These are phyloP conservation scores for Blastobotrys attinorum DNA, from an alignment of 805 yeast species.

Conservation along the genomic window DNA sequence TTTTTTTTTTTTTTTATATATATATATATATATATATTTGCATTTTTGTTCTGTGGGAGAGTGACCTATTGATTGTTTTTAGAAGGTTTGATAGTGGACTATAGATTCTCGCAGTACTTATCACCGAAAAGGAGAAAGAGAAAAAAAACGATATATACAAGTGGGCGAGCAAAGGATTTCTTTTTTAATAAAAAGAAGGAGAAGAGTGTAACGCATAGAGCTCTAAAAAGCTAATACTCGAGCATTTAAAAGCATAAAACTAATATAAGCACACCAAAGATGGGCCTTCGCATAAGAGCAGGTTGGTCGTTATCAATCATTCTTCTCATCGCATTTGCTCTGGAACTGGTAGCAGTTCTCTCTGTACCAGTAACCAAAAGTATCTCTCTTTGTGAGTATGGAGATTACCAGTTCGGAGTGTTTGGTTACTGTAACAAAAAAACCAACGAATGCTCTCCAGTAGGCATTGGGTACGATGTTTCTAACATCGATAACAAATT, in stretches of 20 bases:
- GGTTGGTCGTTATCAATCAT: slow-evolving; percentile 33
- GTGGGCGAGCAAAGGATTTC: too few relatives aligned
- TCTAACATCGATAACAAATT: slow-evolving; percentile 33
- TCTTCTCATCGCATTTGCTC: slow-evolving; percentile 43
- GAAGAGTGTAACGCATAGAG: too few relatives aligned
- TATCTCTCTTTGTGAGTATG: slow-evolving; percentile 43
- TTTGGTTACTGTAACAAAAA: slow-evolving; percentile 51
- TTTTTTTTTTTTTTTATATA: too few relatives aligned
- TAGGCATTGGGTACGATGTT: slow-evolving; percentile 38
- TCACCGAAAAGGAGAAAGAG: too few relatives aligned
- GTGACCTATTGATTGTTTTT: too few relatives aligned
- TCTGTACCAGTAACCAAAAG: slow-evolving; percentile 50
- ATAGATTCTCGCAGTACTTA: too few relatives aligned
- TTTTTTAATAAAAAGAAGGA: too few relatives aligned
- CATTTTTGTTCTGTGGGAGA: too few relatives aligned
- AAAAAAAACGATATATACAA: too few relatives aligned
- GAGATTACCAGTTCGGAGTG: slow-evolving; percentile 53
- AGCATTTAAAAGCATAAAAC: not conserved
- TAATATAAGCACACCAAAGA: slow-evolving; percentile 1
- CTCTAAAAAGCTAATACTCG: too few relatives aligned
- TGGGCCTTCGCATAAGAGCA: slow-evolving; percentile 23
- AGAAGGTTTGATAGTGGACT: too few relatives aligned
- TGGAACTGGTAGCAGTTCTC: slow-evolving; percentile 52
- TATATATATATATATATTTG: too few relatives aligned
- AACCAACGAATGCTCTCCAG: slow-evolving; percentile 32